Evolutionary conservation across 2,329 filamentous ascomycete genomes (phyloP).

Genomic region (Fulvia fulva): DNA sequence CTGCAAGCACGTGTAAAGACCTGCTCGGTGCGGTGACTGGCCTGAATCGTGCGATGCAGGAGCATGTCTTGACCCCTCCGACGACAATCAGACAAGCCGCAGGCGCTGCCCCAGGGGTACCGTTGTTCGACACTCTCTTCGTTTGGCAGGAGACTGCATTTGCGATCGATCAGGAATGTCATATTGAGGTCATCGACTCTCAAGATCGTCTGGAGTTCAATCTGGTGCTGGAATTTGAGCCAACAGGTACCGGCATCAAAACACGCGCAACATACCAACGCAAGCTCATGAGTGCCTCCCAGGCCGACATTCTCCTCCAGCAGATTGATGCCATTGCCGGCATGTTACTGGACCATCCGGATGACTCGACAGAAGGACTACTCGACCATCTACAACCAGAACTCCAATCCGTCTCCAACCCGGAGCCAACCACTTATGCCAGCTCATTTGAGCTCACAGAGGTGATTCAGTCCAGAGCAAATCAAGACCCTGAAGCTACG

Average conservation of each 20-base stretch:
- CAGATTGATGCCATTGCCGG: slow-evolving; percentile 58
- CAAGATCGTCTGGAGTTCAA: slow-evolving; percentile 72
- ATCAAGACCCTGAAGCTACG: slow-evolving; percentile 46
- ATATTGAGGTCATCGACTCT: slow-evolving; percentile 55
- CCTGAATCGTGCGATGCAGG: slow-evolving; percentile 62
- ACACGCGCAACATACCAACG: slow-evolving; percentile 54
- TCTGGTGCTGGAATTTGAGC: slow-evolving; percentile 72
- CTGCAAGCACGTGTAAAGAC: slow-evolving; percentile 52
- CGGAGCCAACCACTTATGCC: slow-evolving; percentile 28
- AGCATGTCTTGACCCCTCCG: slow-evolving; percentile 61
- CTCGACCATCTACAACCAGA: slow-evolving; percentile 21
- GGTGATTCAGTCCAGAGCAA: slow-evolving; percentile 54
- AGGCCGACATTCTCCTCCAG: slow-evolving; percentile 54
- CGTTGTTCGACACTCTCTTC: slow-evolving; percentile 72
- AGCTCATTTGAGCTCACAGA: slow-evolving; percentile 34
- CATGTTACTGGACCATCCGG: slow-evolving; percentile 39
- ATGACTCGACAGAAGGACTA: slow-evolving; percentile 35
- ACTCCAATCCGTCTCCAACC: slow-evolving; percentile 41
- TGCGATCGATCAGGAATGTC: slow-evolving; percentile 16
- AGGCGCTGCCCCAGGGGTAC: slow-evolving; percentile 50
- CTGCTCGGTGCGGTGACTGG: slow-evolving; percentile 62
- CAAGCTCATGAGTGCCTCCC: slow-evolving; percentile 50
- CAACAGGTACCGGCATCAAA: slow-evolving; percentile 46
- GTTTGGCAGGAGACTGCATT: slow-evolving; percentile 75
- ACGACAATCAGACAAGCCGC: slow-evolving; percentile 64